Conservation (phyloP, 108 stramenopile genomes). For the Cyclotella kingstonii region DNA sequence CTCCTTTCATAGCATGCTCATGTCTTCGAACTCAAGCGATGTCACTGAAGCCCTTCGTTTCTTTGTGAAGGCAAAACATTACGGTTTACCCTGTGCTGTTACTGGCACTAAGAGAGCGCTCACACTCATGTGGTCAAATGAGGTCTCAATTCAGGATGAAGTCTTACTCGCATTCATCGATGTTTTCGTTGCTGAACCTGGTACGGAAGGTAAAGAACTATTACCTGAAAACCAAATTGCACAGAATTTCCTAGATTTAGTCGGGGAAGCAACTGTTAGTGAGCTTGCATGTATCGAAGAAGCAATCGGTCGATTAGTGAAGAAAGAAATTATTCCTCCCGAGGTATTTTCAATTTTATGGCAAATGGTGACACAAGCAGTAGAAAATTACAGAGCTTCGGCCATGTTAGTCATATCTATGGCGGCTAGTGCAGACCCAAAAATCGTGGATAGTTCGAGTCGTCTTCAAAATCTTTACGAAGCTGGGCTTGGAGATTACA, state of each 20-base stretch:
- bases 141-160: constrained; percentile 82
- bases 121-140: constrained; percentile 90
- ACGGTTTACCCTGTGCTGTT: constrained; percentile 89
- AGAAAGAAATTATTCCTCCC: constrained; percentile 72
- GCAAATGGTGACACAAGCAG: constrained; percentile 65
- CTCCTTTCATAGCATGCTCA: constrained; percentile 74
- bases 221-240: constrained; percentile 80
- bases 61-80: constrained; percentile 89
- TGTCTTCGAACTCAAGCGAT: constrained; percentile 82
- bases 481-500: constrained; percentile 77
- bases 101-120: constrained; percentile 90
- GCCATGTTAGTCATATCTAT: constrained; percentile 87
- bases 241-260: constrained; percentile 81
- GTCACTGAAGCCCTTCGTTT: constrained; percentile 90
- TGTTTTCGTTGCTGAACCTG: constrained; percentile 86
- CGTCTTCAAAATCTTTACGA: constrained; percentile 77
- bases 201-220: constrained; percentile 71
- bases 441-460: constrained; percentile 83
- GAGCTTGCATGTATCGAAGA: constrained; percentile 95
- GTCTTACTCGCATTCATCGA: constrained; percentile 89
- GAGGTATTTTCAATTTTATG: constrained; percentile 84
- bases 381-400: constrained; percentile 58
- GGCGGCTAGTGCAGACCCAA: constrained; percentile 84
- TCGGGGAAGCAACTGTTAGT: constrained; percentile 71
- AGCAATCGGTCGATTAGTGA: constrained; percentile 78